These are phyloP conservation scores for Carallia pectinifolia DNA, from an alignment of 345 rosid species.

Conservation along the genomic window DNA sequence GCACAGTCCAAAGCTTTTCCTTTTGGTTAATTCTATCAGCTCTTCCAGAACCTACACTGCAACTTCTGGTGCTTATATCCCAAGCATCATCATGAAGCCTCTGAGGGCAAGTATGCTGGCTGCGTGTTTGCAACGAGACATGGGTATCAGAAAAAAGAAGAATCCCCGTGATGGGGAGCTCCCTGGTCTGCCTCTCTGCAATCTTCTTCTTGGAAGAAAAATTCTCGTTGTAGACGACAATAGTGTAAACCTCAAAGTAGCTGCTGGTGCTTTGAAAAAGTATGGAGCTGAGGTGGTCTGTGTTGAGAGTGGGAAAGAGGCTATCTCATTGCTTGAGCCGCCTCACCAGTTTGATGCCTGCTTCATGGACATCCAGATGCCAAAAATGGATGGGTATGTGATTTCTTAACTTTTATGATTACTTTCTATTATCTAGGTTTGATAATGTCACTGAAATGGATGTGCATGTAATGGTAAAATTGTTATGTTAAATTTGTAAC, in stretches of 20 bases:
- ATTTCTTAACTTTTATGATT: not conserved
- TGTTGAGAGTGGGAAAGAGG: conserved; percentile 62
- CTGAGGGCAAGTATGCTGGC: conserved; percentile 83
- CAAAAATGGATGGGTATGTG: conserved; percentile 93
- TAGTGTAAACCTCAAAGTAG: conserved; percentile 80
- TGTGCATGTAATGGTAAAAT: conserved; percentile 49
- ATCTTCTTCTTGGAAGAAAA: conserved; percentile 74
- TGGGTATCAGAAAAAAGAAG: conserved; percentile 63
- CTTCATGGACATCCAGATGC: conserved; percentile 99
- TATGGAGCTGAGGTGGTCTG: conserved; percentile 94
- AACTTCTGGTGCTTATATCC: conserved; percentile 31
- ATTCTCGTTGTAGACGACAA: conserved; percentile 88
- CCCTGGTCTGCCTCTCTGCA: conserved; percentile 46
- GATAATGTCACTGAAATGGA: conserved; percentile 43
- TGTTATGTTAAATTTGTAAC: not conserved
- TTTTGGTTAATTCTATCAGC: conserved; percentile 55
- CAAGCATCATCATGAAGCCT: conserved; percentile 70
- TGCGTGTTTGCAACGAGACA: conserved; percentile 66
- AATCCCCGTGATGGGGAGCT: conserved; percentile 60
- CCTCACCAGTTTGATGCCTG: conserved; percentile 91
- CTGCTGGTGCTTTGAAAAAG: conserved; percentile 83
- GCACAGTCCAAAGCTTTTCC: conserved; percentile 47
- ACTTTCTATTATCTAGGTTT: not conserved
- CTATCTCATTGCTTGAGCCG: conserved; percentile 58
- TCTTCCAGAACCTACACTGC: conserved; percentile 30